Conservation (phyloP, 2,329 filamentous ascomycete genomes). For the Mollisia scopiformis region DNA sequence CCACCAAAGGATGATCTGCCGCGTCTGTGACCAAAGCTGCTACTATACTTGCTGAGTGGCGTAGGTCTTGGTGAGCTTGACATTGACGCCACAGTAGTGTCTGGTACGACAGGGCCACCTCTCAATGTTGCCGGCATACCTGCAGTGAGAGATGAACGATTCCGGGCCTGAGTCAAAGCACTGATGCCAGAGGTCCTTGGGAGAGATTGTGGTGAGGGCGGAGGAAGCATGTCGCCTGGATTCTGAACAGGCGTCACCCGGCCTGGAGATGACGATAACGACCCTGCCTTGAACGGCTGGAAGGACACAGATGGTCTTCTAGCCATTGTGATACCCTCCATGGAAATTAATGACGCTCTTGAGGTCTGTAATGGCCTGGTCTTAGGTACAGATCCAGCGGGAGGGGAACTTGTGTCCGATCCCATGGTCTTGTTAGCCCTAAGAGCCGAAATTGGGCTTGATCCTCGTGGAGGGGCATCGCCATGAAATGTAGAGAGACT, state of each 20-base stretch:
- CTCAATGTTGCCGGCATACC: conserved; percentile 76
- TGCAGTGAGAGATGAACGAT: conserved; percentile 72
- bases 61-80: conserved; percentile 79
- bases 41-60: conserved; percentile 84
- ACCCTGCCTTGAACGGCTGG: conserved; percentile 94
- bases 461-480: conserved; percentile 74
- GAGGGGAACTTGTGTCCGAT: conserved; percentile 62
- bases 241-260: conserved; percentile 35
- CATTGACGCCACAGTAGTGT: conserved; percentile 64
- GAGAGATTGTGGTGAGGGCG: conserved; percentile 58
- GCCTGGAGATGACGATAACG: conserved; percentile 85
- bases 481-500: conserved; percentile 89
- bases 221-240: conserved; percentile 37
- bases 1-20: conserved; percentile 78
- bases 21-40: conserved; percentile 88
- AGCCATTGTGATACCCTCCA: conserved; percentile 53
- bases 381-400: conserved; percentile 52
- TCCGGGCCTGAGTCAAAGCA: conserved; percentile 61
- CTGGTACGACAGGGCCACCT: conserved; percentile 63
- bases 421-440: conserved; percentile 66
- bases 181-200: conserved; percentile 51
- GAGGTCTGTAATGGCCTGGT: conserved; percentile 35
- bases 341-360: conserved; percentile 41
- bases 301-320: conserved; percentile 86
- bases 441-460: conserved; percentile 84